Percentiles rank a stretch among this genome's conserved stretches.
Conservation (phyloP, 2,329 filamentous ascomycete species). For the Sclerotinia trifoliorum region DNA sequence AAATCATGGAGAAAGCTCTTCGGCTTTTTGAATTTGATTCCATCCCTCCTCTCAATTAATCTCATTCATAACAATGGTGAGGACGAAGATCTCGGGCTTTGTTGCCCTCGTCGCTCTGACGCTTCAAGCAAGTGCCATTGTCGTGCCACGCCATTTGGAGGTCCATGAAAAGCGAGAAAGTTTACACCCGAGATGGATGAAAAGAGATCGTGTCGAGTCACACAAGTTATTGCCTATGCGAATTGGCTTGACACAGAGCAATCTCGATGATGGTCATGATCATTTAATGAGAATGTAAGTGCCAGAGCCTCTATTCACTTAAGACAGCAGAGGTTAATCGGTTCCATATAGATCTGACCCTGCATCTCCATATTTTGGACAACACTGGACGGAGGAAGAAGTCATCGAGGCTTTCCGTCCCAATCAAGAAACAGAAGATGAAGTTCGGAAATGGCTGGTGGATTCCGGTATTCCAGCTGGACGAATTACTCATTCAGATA, state of each 20-base stretch:
- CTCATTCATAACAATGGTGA: not conserved
- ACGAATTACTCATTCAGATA: constrained; percentile 41
- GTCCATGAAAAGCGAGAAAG: constrained; percentile 33
- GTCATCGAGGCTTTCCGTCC: constrained; percentile 41
- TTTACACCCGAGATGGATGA: constrained; percentile 32
- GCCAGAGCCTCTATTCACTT: constrained; percentile 25
- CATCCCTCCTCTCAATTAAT: not conserved
- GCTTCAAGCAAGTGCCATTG: constrained; percentile 22
- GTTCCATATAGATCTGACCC: constrained; percentile 32
- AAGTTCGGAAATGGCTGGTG: constrained; percentile 41
- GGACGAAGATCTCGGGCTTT: constrained; percentile 10
- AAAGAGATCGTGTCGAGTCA: constrained; percentile 30
- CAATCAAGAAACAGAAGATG: constrained; percentile 36
- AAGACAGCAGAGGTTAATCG: not conserved
- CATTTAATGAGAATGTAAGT: constrained; percentile 36
- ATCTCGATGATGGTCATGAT: constrained; percentile 32
- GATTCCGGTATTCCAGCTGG: constrained; percentile 38
- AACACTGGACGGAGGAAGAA: constrained; percentile 40
- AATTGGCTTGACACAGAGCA: constrained; percentile 33
- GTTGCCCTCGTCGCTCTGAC: constrained; percentile 15
- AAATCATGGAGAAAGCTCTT: constrained; percentile 8
- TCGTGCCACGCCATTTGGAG: constrained; percentile 28
- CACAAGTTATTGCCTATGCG: constrained; percentile 33
- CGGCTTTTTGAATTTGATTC: not conserved
- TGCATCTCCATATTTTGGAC: constrained; percentile 39